phyloP scores from a whole-genome alignment of 2,329 filamentous ascomycete species.

The Claviceps arundinis region DNA sequence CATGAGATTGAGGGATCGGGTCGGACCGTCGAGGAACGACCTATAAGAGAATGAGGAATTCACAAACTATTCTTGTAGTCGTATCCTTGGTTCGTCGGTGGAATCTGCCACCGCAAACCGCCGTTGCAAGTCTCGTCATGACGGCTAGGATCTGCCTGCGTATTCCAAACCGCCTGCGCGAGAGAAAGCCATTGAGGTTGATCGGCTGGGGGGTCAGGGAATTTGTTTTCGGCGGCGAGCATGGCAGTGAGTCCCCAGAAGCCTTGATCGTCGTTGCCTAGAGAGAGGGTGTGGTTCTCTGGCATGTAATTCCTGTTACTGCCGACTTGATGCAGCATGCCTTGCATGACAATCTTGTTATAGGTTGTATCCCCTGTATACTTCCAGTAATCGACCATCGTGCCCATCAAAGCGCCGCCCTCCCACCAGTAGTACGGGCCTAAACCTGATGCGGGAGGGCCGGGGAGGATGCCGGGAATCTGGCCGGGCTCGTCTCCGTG shows the following conservation, averaged over 20 bases:
- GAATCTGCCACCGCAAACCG: constrained; percentile 66
- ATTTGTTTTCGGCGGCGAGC: constrained; percentile 40
- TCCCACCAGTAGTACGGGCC: constrained; percentile 49
- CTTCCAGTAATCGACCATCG: constrained; percentile 49
- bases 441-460: constrained; percentile 17
- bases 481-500: constrained; percentile 22
- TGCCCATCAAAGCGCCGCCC: constrained; percentile 45
- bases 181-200: constrained; percentile 40
- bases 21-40: too few species aligned
- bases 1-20: too few species aligned
- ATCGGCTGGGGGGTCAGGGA: constrained; percentile 35
- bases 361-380: constrained; percentile 44
- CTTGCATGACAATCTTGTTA: constrained; percentile 37
- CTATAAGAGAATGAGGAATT: too few species aligned
- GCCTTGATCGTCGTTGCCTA: constrained; percentile 51
- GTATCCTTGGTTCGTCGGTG: constrained; percentile 57
- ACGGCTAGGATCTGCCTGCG: constrained; percentile 38
- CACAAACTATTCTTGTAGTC: constrained; percentile 51
- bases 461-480: constrained; percentile 25
- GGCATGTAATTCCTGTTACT: constrained; percentile 41
- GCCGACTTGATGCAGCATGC: constrained; percentile 38
- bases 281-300: constrained; percentile 31
- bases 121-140: constrained; percentile 40
- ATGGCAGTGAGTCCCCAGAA: constrained; percentile 54
- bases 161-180: constrained; percentile 50